A percentile compares a stretch with the other conserved stretches of the same genome.
phyloP scores from a whole-genome alignment of 2,329 filamentous ascomycete species.

The Xylariales sp. region DNA sequence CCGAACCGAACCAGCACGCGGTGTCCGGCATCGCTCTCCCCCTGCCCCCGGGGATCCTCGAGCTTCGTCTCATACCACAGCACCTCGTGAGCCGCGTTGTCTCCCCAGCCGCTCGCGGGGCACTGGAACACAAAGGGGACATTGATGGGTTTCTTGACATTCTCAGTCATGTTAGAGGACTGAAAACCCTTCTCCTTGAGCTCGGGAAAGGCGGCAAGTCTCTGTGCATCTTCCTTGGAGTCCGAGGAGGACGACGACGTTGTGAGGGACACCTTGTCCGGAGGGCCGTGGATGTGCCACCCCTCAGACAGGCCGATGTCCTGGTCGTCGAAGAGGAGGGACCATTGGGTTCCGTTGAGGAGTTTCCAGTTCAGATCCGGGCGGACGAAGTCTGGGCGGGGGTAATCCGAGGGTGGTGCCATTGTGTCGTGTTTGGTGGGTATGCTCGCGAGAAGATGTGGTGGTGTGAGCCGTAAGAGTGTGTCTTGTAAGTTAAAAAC shows the following conservation, averaged over 20 bases:
- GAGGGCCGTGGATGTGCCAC: conserved; percentile 52
- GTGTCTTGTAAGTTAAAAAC: too few species aligned
- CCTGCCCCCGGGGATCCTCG: conserved; percentile 40
- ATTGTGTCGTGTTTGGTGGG: conserved; percentile 18
- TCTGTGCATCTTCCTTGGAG: conserved; percentile 31
- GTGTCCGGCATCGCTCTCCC: conserved; percentile 35
- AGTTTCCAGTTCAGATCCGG: conserved; percentile 51
- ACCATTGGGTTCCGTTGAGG: conserved; percentile 56
- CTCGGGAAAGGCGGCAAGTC: conserved; percentile 45
- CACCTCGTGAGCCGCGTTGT: conserved; percentile 60
- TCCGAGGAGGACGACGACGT: conserved; percentile 13
- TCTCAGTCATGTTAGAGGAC: conserved; percentile 23
- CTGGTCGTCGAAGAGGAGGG: conserved; percentile 61
- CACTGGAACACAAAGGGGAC: conserved; percentile 65
- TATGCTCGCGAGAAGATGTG: not conserved
- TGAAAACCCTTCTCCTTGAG: conserved; percentile 43
- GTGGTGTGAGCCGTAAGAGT: not conserved
- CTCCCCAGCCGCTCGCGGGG: conserved; percentile 57
- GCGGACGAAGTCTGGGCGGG: conserved; percentile 61
- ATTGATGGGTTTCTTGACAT: conserved; percentile 48
- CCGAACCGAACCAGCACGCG: conserved; percentile 51
- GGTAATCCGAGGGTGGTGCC: conserved; percentile 41
- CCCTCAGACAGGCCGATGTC: conserved; percentile 47
- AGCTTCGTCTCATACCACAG: conserved; percentile 60
- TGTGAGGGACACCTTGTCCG: conserved; percentile 32